Evolutionary conservation across 441 rosid species (phyloP).

Genomic region (Sinapis alba): DNA sequence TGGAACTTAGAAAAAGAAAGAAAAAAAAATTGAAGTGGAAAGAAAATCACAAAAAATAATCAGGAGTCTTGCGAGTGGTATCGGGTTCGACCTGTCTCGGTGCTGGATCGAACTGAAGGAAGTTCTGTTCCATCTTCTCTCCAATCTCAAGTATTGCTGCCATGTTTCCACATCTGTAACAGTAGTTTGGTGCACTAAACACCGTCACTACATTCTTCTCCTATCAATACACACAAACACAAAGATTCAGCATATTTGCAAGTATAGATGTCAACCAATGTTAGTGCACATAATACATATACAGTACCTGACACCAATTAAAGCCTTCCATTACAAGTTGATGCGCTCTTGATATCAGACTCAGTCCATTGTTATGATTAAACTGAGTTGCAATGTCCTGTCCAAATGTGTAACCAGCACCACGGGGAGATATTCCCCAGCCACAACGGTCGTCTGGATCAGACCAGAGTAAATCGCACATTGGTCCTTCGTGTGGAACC

Average conservation of each 20-base stretch:
- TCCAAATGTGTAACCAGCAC: constrained; percentile 98
- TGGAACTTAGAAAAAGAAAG: not conserved
- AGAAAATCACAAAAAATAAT: constrained; percentile 85
- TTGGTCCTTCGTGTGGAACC: constrained; percentile 99
- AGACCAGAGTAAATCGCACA: constrained; percentile 99
- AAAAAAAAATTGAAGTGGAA: constrained; percentile 1
- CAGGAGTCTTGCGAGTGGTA: constrained; percentile 95
- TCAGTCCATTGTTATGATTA: constrained; percentile 89
- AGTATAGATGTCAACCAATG: not conserved
- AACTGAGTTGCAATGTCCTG: constrained; percentile 88
- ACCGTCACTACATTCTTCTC: constrained; percentile 97
- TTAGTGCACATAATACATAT: not conserved
- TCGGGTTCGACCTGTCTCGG: constrained; percentile 98
- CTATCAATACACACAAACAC: constrained; percentile 42
- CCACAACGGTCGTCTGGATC: constrained; percentile 99
- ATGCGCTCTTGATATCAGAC: constrained; percentile 94
- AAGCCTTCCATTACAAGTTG: constrained; percentile 99
- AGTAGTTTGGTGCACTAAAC: constrained; percentile 97
- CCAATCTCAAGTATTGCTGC: constrained; percentile 98
- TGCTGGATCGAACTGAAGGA: constrained; percentile 97
- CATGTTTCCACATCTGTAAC: constrained; percentile 99
- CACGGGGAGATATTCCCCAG: constrained; percentile 99
- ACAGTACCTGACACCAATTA: constrained; percentile 92
- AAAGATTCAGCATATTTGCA: not conserved
- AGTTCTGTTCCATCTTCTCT: constrained; percentile 97